Percentiles rank a stretch among this genome's conserved stretches.
phyloP scores from a whole-genome alignment of 352 stramenopile species.

The Detonula confervacea region DNA sequence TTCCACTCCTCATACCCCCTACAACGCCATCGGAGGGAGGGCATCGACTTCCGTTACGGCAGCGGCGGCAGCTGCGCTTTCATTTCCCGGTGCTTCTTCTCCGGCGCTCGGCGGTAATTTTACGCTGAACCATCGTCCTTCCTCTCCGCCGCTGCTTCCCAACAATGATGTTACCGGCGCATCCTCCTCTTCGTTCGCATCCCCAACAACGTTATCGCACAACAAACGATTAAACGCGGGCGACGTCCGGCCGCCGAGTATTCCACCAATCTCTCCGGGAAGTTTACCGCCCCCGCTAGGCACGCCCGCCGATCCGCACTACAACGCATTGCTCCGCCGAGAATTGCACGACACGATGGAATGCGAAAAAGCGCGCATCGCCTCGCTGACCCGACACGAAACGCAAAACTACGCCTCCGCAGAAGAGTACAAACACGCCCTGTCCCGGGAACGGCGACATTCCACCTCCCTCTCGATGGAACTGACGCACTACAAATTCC shows the following conservation, averaged over 20 bases:
- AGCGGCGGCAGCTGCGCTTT: neutral
- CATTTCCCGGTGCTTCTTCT: neutral
- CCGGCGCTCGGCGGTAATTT: neutral
- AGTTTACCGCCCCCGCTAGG: neutral
- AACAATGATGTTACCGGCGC: too few relatives aligned
- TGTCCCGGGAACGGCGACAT: conserved; percentile 27
- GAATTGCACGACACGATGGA: conserved; percentile 20
- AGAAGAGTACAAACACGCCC: conserved; percentile 26
- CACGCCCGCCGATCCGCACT: conserved; percentile 6
- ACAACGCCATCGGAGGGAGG: too few relatives aligned
- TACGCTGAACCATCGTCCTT: neutral
- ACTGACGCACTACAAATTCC: conserved; percentile 27
- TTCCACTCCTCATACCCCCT: conserved; percentile 7
- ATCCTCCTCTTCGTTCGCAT: neutral
- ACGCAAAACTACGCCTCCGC: conserved; percentile 34
- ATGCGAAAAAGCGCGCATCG: conserved; percentile 16
- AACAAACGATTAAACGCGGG: too few relatives aligned
- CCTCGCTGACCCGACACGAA: conserved; percentile 18
- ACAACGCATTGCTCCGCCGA: conserved; percentile 12
- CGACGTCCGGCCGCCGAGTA: too few relatives aligned
- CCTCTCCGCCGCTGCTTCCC: too few relatives aligned
- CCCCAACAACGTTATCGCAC: too few relatives aligned
- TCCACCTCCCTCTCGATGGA: conserved; percentile 17
- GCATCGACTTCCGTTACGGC: neutral
- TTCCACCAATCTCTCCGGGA: conserved; percentile 18